phyloP scores from a whole-genome alignment of 768 basidiomycete genomes.

The Tylopilus intermedius region DNA sequence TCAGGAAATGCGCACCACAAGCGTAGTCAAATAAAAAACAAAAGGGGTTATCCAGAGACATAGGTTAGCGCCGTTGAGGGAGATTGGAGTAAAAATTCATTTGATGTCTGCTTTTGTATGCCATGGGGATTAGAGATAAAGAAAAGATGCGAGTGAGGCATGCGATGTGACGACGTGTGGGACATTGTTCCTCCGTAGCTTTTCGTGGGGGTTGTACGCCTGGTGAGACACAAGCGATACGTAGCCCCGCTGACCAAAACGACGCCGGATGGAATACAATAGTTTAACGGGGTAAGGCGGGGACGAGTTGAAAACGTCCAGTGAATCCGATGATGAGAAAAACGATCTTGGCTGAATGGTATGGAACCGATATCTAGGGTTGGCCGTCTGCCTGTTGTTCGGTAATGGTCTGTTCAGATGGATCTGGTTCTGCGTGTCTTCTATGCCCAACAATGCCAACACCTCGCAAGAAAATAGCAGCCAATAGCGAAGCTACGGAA shows the following conservation, averaged over 20 bases:
- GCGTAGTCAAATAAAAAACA: neutral
- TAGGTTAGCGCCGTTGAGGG: neutral
- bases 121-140: neutral
- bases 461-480: constrained; percentile 34
- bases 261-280: neutral
- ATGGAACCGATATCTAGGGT: constrained; percentile 4
- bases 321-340: neutral
- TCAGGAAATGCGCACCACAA: neutral
- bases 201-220: constrained; percentile 3
- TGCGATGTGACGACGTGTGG: neutral
- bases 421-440: constrained; percentile 3
- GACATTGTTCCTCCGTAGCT: neutral
- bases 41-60: neutral
- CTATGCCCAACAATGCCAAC: constrained; percentile 39
- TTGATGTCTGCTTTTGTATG: neutral
- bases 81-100: neutral
- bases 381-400: constrained; percentile 1
- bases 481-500: constrained; percentile 28
- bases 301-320: neutral
- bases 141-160: neutral
- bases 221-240: neutral
- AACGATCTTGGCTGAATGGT: neutral
- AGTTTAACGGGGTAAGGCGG: neutral
- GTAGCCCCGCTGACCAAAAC: neutral
- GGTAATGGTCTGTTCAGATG: constrained; percentile 23